phyloP scores from a whole-genome alignment of 441 rosid genomes.

The Pelargonium australe region DNA sequence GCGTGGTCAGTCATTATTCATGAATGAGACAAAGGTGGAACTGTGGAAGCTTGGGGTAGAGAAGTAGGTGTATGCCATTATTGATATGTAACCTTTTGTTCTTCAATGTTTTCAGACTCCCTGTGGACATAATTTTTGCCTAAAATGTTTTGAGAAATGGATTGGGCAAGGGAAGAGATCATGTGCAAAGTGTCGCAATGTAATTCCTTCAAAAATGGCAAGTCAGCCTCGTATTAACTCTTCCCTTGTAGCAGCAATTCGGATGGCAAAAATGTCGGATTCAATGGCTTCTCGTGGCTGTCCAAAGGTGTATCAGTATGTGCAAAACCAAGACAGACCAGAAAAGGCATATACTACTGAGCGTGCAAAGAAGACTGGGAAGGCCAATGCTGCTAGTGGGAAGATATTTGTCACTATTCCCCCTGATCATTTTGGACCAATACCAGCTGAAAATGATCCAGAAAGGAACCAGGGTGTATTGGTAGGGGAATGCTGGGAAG shows the following conservation, averaged over 20 bases:
- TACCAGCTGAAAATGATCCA: constrained; percentile 67
- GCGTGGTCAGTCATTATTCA: no score
- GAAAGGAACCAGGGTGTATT: constrained; percentile 61
- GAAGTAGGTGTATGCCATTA: no score
- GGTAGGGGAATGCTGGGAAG: constrained; percentile 78
- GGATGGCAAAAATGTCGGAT: constrained; percentile 51
- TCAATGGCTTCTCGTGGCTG: constrained; percentile 19
- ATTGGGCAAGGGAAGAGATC: constrained; percentile 44
- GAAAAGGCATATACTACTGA: constrained; percentile 74
- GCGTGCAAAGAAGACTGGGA: constrained; percentile 61
- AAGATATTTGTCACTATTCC: constrained; percentile 64
- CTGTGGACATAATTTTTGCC: not conserved
- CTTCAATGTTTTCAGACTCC: not conserved
- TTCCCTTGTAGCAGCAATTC: constrained; percentile 52
- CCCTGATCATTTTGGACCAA: constrained; percentile 80
- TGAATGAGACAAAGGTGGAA: no score
- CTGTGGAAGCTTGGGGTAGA: no score
- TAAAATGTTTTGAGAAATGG: constrained; percentile 40
- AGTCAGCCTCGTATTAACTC: constrained; percentile 64
- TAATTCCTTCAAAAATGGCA: constrained; percentile 48
- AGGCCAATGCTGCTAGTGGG: constrained; percentile 78
- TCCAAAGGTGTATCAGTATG: constrained; percentile 35
- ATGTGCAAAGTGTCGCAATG: constrained; percentile 55
- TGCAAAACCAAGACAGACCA: constrained; percentile 64
- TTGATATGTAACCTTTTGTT: not conserved